Base-by-base conservation (phyloP, 108 stramenopile species). In the Chaetoceros tenuissimus region DNA sequence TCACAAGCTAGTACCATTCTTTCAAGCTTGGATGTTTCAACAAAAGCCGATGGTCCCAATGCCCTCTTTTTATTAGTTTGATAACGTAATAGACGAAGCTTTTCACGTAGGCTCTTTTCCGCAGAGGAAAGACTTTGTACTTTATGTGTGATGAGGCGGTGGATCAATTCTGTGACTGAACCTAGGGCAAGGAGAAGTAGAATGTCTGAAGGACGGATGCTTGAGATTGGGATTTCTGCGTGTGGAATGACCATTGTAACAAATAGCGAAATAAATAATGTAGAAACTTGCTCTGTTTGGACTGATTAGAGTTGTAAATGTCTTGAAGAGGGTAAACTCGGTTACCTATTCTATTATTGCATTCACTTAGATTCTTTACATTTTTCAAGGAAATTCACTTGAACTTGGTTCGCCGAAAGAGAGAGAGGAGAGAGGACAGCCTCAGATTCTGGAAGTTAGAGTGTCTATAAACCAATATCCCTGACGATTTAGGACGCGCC, bases 1-100 rank as follows among this genome's bases (percentile, higher is more conserved):
- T 84, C 82, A 19, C 70, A 72, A 1, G 72, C 72, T 62, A 90
- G 51, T 23, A 81, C 60, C 44, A 81, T 74, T 51, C 89, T 78
- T 48, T 90, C 89, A 61, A 86, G 55, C 49, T 90, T 90, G 61
- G 78, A 62, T 0, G 84, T 82, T 63, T 90, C 89, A 22, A 90
- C 89, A 71, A 90, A 90, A 16, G 84, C 82, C 2, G 77, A 69
- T 1, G 81, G 82, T 21, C 89, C 89, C 51, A 78, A 22, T 24
- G 72, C 65, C 3, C 84, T 77, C 25, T 72, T 72, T 51, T 64
- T 67, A 8, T 59, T 74, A n/a, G 82, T 79, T 46, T 79, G 62
- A 27, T 69, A 57, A 50, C 77, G 70, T 3, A 85, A 57, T 13
- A 61, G 46, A 21, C 73, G 60, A 43, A 84, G 69, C 10, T 40